Conservation (phyloP, 1,284 basidiomycete species). For the Malassezia obtusa region DNA sequence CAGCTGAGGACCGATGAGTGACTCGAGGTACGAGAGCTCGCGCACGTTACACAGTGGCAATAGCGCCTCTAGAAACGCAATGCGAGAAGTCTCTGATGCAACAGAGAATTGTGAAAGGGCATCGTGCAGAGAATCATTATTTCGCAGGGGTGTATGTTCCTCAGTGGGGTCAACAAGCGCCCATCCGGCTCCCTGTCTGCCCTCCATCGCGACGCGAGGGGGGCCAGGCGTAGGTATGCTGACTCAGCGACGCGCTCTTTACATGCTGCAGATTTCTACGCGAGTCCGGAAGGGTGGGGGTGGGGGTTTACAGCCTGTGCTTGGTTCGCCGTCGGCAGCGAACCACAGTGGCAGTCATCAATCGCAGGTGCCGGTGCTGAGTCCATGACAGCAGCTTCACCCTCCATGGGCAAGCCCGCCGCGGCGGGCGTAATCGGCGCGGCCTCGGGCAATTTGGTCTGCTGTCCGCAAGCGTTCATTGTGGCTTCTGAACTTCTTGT, state of each 20-base stretch:
- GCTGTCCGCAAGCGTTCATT: background rate
- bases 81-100: background rate
- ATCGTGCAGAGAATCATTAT: background rate
- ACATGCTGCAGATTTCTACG: background rate
- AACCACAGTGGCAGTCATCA: background rate
- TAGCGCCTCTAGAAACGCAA: conserved; percentile 29
- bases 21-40: conserved; percentile 70
- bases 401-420: background rate
- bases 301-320: no score
- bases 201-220: background rate
- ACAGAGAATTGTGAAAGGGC: background rate
- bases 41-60: conserved; percentile 53
- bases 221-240: background rate
- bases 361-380: background rate
- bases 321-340: no score
- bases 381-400: background rate
- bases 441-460: background rate
- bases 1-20: conserved; percentile 64
- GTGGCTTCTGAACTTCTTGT: background rate
- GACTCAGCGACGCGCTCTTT: background rate
- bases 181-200: background rate
- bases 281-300: background rate
- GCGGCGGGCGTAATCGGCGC: background rate
- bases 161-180: background rate
- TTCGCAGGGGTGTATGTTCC: background rate